Evolutionary conservation across 768 basidiomycete species (phyloP).

Genomic region (Auricularia sp.): DNA sequence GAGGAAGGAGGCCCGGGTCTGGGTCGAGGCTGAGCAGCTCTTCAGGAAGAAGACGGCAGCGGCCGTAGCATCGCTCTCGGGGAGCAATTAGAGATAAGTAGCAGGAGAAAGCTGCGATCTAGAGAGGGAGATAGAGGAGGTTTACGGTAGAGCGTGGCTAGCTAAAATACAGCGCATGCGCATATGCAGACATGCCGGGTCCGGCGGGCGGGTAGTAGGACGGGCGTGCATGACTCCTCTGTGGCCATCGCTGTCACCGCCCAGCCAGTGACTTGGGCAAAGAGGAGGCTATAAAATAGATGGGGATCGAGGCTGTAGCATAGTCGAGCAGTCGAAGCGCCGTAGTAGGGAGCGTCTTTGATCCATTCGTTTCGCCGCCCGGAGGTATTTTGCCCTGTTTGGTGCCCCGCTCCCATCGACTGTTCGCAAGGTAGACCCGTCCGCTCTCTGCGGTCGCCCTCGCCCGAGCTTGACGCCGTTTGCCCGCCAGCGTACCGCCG

Average conservation of each 20-base stretch:
- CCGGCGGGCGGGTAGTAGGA: no score
- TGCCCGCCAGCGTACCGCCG: not conserved
- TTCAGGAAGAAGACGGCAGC: slow-evolving; percentile 60
- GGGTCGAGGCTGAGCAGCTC: slow-evolving; percentile 79
- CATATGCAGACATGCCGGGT: no score
- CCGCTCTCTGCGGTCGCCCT: not conserved
- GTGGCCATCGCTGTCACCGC: no score
- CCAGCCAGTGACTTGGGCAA: no score
- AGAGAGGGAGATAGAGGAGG: no score
- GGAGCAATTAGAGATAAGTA: no score
- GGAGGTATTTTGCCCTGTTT: not conserved
- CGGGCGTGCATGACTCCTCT: no score
- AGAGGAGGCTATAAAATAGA: no score
- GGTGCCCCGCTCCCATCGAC: not conserved
- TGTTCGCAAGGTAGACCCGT: not conserved
- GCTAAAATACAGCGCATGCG: no score
- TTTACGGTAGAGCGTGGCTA: no score
- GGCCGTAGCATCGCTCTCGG: slow-evolving; percentile 21
- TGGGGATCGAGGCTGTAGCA: not conserved
- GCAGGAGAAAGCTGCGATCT: no score
- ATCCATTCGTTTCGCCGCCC: not conserved
- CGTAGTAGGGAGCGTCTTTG: not conserved
- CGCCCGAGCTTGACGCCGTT: not conserved
- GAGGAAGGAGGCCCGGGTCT: slow-evolving; percentile 58
- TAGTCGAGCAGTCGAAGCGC: not conserved